Base-by-base conservation (phyloP, 257 asterid genomes). In the Thymus mandschuricus region DNA sequence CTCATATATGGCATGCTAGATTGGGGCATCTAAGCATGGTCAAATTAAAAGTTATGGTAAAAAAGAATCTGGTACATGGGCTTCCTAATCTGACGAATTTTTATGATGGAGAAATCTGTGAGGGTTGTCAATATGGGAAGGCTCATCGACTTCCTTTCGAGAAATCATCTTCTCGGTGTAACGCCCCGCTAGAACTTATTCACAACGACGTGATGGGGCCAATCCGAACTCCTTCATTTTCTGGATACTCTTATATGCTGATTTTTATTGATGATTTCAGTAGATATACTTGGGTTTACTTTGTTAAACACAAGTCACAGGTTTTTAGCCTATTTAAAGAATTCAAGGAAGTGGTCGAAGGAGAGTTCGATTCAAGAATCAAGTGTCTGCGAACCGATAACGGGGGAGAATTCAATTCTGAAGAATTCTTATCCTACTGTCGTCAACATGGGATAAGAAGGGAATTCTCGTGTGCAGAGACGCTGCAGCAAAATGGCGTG, bases 401-500 rank as follows among this genome's bases (percentile, higher is more conserved):
- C 12, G 52, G 52, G 52, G 52, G 52, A 48, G 52, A 48, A 4
- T 48, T 48, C 52, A 48, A 0, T 1, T 48, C 52, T 2, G 4
- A 48, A 2, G 21, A 11, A 12, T 46, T 46, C 51, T 10, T 46
- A 11, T 10, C 13, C 13, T 46, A 10, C 2, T 46, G 51, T 10
- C 51, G 51, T 2, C 51, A 46, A 10, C 13, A 46, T 46, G 13
- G 51, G n/a, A 10, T 46, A 46, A 46, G 13, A 10, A 10, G 51
- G 10, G 51, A 46, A 10, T 10, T 46, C 15, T 10, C 51, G 10
- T 46, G 51, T 46, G 51, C 51, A 1, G 51, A 46, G 51, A 60
- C 66, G 2, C 60, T 52, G 3, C 60, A 34, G 0, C 41, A 46
- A 46, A 70, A 70, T 5, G 38, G 75, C 8, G 75, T 59, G 2